phyloP scores from a whole-genome alignment of 345 rosid species.

The Nephelium lappaceum region DNA sequence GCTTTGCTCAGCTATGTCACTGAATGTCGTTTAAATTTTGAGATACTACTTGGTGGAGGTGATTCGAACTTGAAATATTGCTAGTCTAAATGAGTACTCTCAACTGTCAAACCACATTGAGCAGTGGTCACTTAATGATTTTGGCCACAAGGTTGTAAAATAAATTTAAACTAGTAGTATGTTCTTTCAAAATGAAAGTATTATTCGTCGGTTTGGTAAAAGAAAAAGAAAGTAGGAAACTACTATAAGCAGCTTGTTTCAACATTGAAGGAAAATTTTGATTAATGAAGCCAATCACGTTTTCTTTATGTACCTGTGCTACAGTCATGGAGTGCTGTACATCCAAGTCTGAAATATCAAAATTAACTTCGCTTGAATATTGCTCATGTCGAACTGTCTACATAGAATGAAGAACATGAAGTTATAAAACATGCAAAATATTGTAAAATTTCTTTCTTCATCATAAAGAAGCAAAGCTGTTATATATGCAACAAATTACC shows the following conservation, averaged over 20 bases:
- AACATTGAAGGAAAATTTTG: background rate
- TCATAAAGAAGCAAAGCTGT: background rate
- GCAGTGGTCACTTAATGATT: background rate
- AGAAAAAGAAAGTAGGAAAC: background rate
- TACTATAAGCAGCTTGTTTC: background rate
- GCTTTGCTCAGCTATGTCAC: too few species aligned
- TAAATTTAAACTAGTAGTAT: background rate
- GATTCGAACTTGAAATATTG: too few species aligned
- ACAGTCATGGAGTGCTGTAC: slow-evolving; percentile 35
- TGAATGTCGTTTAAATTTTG: too few species aligned
- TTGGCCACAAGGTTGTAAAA: background rate
- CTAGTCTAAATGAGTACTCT: too few species aligned
- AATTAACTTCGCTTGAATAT: slow-evolving; percentile 46
- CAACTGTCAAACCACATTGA: too few species aligned
- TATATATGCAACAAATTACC: background rate
- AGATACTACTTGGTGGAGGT: too few species aligned
- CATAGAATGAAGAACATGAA: slow-evolving; percentile 3
- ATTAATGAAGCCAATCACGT: background rate
- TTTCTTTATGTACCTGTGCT: slow-evolving; percentile 40
- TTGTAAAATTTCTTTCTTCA: slow-evolving; percentile 1
- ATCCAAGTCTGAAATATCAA: slow-evolving; percentile 53
- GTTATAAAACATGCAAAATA: background rate
- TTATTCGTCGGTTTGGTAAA: background rate
- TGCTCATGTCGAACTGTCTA: slow-evolving; percentile 53
- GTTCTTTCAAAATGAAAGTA: background rate